Base-by-base conservation (phyloP, 805 yeast species). In the Pichia nakasei region DNA sequence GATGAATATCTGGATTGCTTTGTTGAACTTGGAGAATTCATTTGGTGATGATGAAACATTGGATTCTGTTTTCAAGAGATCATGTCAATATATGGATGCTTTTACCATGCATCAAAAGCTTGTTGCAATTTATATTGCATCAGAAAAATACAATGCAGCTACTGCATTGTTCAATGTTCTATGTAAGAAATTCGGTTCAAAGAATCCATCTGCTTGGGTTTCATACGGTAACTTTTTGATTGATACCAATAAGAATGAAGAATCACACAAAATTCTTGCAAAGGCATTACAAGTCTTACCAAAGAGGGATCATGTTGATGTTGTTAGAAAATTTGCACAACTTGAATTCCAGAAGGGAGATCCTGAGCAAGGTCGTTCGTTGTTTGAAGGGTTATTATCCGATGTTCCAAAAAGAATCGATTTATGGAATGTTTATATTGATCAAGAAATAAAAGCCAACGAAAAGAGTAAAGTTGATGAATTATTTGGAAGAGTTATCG, bases 1-100 rank as follows among this genome's bases (percentile, higher is more conserved):
- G 64, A 64, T 88, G 65, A 93, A 93, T 59, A 82, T 93, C 38
- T 94, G 97, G 97, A 85, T 91, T 62, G 98, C 97, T 0, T 64
- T 88, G 57, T 75, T 93, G 55, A 93, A 93, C 66, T 74, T 94
- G 73, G 99, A 93, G 65, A 87, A 85, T 61, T 80, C 88, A 15
- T 93, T 93, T 64, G 99, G 99, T 45, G 74, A 84, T 20, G 80
- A 79, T 9, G 97, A 87, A 49, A 67, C 93, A 2, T 63, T 89
- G 43, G 88, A 87, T 38, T 86, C 80, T 31, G 75, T 76, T 0
- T 91, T 93, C 75, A 82, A 79, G 61, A 80, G 85, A 52, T 76
- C 97, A 1, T 79, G 86, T 54, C 95, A 87, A 65, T 85, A 80
- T 64, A 88, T 88, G 96, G 98, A 93, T 54, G 73, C 95, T 1